Base-by-base conservation (phyloP, 192 early-diverging fungal genomes). In the Thamnidium elegans region DNA sequence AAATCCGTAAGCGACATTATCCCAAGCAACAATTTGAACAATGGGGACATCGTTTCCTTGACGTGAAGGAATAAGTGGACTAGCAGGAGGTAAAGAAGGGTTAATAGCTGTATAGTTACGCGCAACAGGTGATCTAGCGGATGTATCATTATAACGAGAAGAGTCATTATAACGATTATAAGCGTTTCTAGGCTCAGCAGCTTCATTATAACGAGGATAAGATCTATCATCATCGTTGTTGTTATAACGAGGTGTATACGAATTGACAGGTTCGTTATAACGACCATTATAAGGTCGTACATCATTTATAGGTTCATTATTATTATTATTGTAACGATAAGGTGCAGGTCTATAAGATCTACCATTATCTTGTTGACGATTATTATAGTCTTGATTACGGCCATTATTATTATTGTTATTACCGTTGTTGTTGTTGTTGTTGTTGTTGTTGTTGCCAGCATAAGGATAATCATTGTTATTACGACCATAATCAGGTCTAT, bases 1-100 rank as follows among this genome's bases (percentile, higher is more conserved):
- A 44, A 30, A 42, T 34, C 23, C 21, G 11, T 34, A 34, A 17
- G 26, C 42, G n/a, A 64, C 51, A 39, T 53, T 30, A 54, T 23
- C 51, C 50, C 63, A 54, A 17, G 34, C 32, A 30, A 64, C 34
- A 10, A 64, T 54, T 32, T 64, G 50, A 14, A 64, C 63, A 3
- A 45, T 26, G 7, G 63, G 63, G 8, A 64, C 51, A 54, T 64
- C 51, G 1, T 64, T 54, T 39, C 36, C 36, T 39, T 39, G 36
- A 1, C 36, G 5, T 39, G 36, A 39, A 39, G 36, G 36, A 39
- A 39, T 39, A 6, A 39, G 36, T 39, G 36, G 36, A 9, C 7
- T 39, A 39, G 36, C 9, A 6, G 4, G 26, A 26, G 26, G 26
- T 3, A 26, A 26, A 26, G 26, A 26, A 26, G 26, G 26, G 3